Evolutionary conservation across 2,329 filamentous ascomycete species (phyloP).

Genomic region (Xylaria multiplex): DNA sequence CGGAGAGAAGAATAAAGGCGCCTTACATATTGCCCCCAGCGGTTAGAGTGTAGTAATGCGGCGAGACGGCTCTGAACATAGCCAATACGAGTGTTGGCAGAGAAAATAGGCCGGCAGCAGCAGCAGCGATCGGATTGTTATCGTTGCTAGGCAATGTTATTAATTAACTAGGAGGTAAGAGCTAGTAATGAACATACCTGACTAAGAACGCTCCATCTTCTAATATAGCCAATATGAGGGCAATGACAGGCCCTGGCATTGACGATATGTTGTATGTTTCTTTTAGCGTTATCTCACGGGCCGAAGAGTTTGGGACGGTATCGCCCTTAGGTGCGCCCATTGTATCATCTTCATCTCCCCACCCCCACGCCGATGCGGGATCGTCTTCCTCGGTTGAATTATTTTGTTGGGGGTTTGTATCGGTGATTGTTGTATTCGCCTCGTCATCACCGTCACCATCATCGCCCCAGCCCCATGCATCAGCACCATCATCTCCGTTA

Average conservation of each 20-base stretch:
- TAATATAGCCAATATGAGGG: constrained; percentile 68
- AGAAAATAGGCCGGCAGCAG: constrained; percentile 74
- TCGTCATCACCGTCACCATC: constrained; percentile 66
- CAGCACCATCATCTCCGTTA: constrained; percentile 38
- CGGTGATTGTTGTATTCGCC: constrained; percentile 70
- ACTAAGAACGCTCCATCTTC: constrained; percentile 70
- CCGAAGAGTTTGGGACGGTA: constrained; percentile 44
- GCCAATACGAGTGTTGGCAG: constrained; percentile 78
- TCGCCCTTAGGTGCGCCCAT: constrained; percentile 46
- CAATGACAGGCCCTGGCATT: constrained; percentile 81
- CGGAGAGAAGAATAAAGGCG: neutral
- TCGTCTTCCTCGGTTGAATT: constrained; percentile 49
- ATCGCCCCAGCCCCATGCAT: constrained; percentile 86
- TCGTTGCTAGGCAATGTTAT: constrained; percentile 50
- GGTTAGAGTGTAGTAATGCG: constrained; percentile 75
- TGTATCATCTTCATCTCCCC: constrained; percentile 74
- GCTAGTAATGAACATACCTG: constrained; percentile 50
- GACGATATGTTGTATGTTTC: constrained; percentile 91
- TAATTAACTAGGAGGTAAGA: constrained; percentile 21
- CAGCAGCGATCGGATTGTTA: constrained; percentile 70
- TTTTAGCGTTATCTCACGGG: constrained; percentile 77
- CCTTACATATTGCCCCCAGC: constrained; percentile 72
- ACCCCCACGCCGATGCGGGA: constrained; percentile 80
- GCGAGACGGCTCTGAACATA: constrained; percentile 81
- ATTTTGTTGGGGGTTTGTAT: constrained; percentile 47